Conservation (phyloP, 768 basidiomycete species). For the Gymnopilus junonius region DNA sequence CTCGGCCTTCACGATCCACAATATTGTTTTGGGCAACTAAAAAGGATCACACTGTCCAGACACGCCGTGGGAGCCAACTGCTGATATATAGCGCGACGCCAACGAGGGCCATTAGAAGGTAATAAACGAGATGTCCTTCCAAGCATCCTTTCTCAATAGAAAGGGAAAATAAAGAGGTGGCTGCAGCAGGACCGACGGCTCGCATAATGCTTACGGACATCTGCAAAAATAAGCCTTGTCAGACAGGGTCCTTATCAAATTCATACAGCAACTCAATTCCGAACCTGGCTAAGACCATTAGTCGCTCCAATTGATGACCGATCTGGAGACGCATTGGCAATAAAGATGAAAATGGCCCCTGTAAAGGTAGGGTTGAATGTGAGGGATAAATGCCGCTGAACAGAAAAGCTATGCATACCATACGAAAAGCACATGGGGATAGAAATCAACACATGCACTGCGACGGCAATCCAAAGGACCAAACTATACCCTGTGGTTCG, state of each 20-base stretch:
- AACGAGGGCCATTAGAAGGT: conserved; percentile 31
- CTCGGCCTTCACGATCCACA: too few relatives aligned
- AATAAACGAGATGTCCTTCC: conserved; percentile 57
- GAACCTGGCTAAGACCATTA: conserved; percentile 61
- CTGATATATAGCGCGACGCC: conserved; percentile 27
- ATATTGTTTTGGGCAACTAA: too few relatives aligned
- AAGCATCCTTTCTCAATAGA: conserved; percentile 52
- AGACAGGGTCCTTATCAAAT: not conserved
- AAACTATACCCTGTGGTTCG: conserved; percentile 47
- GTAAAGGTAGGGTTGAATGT: not conserved
- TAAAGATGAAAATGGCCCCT: conserved; percentile 76
- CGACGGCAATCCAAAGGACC: conserved; percentile 54
- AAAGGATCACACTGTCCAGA: not conserved
- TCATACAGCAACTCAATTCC: not conserved
- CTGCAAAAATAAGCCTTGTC: conserved; percentile 24
- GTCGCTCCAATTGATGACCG: conserved; percentile 69
- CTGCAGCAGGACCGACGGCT: conserved; percentile 55
- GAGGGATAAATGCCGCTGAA: not conserved
- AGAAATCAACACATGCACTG: conserved; percentile 49
- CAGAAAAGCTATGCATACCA: conserved; percentile 46
- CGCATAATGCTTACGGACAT: conserved; percentile 40
- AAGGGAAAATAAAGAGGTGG: conserved; percentile 64
- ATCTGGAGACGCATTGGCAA: conserved; percentile 69
- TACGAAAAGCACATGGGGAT: conserved; percentile 57
- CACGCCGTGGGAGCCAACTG: conserved; percentile 32